These are phyloP conservation scores for Teunomyces atbi DNA, from an alignment of 805 yeast genomes.

Conservation along the genomic window DNA sequence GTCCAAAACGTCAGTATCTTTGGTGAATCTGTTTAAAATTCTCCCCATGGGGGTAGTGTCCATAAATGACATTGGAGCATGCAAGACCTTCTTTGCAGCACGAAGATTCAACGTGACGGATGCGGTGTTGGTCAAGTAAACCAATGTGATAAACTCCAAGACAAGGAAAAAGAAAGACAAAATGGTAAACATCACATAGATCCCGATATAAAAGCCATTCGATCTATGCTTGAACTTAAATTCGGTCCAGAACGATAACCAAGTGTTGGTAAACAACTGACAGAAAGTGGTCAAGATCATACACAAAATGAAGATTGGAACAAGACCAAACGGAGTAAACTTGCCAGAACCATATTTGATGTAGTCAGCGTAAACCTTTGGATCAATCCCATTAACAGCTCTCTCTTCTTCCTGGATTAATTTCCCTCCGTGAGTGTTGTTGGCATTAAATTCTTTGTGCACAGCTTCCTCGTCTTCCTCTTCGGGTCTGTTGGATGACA, in stretches of 20 bases:
- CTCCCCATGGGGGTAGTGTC: conserved; percentile 90
- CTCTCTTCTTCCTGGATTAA: conserved; percentile 16
- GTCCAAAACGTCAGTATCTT: conserved; percentile 82
- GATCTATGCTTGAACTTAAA: conserved; percentile 46
- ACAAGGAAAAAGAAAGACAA: conserved; percentile 45
- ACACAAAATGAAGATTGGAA: conserved; percentile 19
- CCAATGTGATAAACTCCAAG: conserved; percentile 45
- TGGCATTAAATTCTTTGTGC: conserved; percentile 29
- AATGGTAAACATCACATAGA: conserved; percentile 62
- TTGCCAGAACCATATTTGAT: conserved; percentile 29
- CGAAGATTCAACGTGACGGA: conserved; percentile 56
- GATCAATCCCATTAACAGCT: conserved; percentile 26
- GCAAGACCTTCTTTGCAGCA: conserved; percentile 60
- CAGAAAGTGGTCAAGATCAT: conserved; percentile 46
- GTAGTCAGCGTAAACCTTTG: conserved; percentile 32
- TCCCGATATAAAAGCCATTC: conserved; percentile 66
- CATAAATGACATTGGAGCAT: conserved; percentile 79
- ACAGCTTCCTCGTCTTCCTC: conserved; percentile 33
- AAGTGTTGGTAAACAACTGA: conserved; percentile 61
- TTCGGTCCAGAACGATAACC: conserved; percentile 83
- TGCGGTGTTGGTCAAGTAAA: conserved; percentile 51
- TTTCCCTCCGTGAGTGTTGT: conserved; percentile 14
- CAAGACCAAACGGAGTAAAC: conserved; percentile 18
- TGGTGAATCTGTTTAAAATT: conserved; percentile 79
- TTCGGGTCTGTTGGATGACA: background rate